Evolutionary conservation across 2,329 filamentous ascomycete genomes (phyloP), one percentile per base, ranked within the genome.

Genomic region (Trichoderma citrinoviride): DNA sequence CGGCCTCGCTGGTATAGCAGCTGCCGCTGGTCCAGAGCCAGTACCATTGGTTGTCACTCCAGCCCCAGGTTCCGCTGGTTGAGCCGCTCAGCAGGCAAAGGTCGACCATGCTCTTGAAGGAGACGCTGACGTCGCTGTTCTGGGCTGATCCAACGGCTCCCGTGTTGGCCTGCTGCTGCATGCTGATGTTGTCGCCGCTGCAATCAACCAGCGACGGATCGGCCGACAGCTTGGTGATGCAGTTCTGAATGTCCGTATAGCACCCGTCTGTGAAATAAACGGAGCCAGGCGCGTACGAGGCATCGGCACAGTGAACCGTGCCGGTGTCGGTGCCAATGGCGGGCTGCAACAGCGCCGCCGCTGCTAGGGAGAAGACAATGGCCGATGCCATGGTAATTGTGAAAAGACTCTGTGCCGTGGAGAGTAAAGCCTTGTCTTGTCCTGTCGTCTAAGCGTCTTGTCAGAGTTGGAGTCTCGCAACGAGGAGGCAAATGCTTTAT

Each of bases 101-200:
- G 5, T 66, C 61, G 1, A 17, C 7, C 10, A 65, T 65, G 21
- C 54, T 49, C 25, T 65, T 37, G 47, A 55, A 64, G 7, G 54
- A 63, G 19, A 61, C 49, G n/a, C 23, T 37, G 14, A 46, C 25
- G 23, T 65, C 47, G 53, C 44, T 49, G 44, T 60, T 66, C 10
- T 21, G 53, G 27, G 37, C 46, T 5, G 65, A 37, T 15, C 47
- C 47, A 29, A 50, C 47, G 10, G 52, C 52, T 52, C 25, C 23
- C 15, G 33, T 44, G 10, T 60, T 66, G 17, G 53, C 57, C 37
- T 62, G 57, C 57, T 65, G 64, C 58, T 65, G 57, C 64, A 65
- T 62, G 14, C 27, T 43, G n/a, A 65, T 21, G 37, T 54, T 54
- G 37, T 21, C 53, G 43, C 43, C 54, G 53, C 43, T 40, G 61